Evolutionary conservation across 768 basidiomycete genomes (phyloP).

Genomic region (Trametes meyenii): DNA sequence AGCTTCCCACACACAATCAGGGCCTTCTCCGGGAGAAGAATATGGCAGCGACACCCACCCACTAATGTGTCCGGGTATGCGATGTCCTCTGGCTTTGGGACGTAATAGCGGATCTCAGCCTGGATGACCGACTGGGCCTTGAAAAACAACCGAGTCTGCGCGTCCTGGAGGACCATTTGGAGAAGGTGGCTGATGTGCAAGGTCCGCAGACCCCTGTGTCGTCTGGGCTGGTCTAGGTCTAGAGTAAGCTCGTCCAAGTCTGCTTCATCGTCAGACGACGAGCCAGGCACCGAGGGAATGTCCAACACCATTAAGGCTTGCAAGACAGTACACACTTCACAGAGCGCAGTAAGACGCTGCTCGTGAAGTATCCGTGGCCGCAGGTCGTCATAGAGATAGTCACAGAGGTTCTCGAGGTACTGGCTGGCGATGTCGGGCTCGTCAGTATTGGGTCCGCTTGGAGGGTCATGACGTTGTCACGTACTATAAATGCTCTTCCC

Average conservation of each 20-base stretch:
- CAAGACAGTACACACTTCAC: constrained; percentile 94
- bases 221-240: constrained; percentile 40
- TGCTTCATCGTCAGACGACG: constrained; percentile 38
- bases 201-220: constrained; percentile 47
- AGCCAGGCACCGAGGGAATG: constrained; percentile 47
- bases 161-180: constrained; percentile 92
- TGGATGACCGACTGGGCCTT: constrained; percentile 93
- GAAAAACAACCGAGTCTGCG: constrained; percentile 94
- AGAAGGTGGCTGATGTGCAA: constrained; percentile 83
- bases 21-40: constrained; percentile 10
- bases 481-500: constrained; percentile 74
- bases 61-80: constrained; percentile 84
- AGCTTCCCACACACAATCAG: constrained; percentile 36
- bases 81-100: constrained; percentile 76
- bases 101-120: constrained; percentile 83
- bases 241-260: constrained; percentile 43
- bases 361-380: constrained; percentile 96
- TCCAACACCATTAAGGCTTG: constrained; percentile 97
- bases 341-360: constrained; percentile 81
- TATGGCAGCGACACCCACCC: constrained; percentile 45
- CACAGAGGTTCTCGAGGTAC: constrained; percentile 90
- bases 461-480: constrained; percentile 30
- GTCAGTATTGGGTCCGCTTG: constrained; percentile 1
- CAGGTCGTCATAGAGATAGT: constrained; percentile 93
- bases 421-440: constrained; percentile 48